Evolutionary conservation across 1,139 yeast genomes (phyloP), one percentile per base, ranked within the genome.

Genomic region (Pichia sp.): DNA sequence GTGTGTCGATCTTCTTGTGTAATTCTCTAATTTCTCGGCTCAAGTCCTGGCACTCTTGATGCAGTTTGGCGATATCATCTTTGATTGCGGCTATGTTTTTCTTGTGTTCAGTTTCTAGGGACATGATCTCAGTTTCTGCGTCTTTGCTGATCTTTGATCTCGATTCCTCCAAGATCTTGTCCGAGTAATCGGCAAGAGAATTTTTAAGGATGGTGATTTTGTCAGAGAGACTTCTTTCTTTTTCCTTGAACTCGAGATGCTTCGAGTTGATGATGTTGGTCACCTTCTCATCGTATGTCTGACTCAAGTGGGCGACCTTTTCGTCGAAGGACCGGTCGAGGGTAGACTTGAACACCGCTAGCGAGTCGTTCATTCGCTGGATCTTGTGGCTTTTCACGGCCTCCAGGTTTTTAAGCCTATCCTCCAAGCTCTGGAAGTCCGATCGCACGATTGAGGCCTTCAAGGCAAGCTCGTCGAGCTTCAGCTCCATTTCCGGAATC

Each of bases 401-500:
- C 9, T 51, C 43, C 14, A 56, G 20, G 7, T 54, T 48, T 20
- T 29, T 48, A 6, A 64, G 50, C 30, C 59, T 59, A 6, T 29
- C 33, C 53, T 64, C 63, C 33, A 60, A 56, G 2, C 41, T 17
- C 29, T 60, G 57, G 49, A 58, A 61, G 6, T 55, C 41, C 12
- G 53, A 49, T 42, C 60, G 60, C 1, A 62, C 52, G 1, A 38
- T 30, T 3, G 43, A 29, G 8, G 57, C 51, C 49, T 58, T 58
- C 17, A 47, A 46, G 12, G 48, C 51, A 3, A 56, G 53, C 42
- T 59, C 58, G 38, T 65, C 67, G 6, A 63, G 49, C 29, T 58
- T 59, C 41, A 64, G 45, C 49, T 66, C 63, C 14, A 64, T 9
- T 41, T 63, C 67, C 2, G 68, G 64, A 1, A 63, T 54, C 20